A percentile compares a stretch with the other conserved stretches of the same genome.
These are phyloP conservation scores for Puccinia triticina DNA, from an alignment of 1,284 basidiomycete genomes.

Conservation along the genomic window DNA sequence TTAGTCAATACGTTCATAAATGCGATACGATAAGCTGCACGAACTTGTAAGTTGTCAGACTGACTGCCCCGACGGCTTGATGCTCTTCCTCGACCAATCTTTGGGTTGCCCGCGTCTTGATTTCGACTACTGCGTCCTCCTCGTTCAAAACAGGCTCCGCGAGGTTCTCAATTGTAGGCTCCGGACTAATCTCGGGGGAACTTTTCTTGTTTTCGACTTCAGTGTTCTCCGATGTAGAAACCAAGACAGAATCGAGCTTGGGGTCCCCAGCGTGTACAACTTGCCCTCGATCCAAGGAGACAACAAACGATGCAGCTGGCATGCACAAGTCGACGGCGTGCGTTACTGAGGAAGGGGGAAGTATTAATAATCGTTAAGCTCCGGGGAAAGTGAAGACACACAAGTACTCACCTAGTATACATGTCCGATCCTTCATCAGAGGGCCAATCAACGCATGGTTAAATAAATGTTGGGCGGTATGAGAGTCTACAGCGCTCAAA, in stretches of 20 bases:
- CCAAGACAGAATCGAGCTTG: background rate
- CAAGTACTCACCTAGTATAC: conserved; percentile 66
- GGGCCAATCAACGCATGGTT: conserved; percentile 55
- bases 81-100: conserved; percentile 39
- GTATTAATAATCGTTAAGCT: background rate
- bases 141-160: conserved; percentile 55
- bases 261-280: conserved; percentile 59
- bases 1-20: background rate
- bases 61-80: conserved; percentile 49
- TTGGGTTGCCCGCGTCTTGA: conserved; percentile 39
- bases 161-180: conserved; percentile 56
- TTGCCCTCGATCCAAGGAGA: conserved; percentile 60
- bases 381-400: background rate
- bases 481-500: conserved; percentile 62
- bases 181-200: conserved; percentile 48
- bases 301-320: conserved; percentile 62
- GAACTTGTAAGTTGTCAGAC: conserved; percentile 24
- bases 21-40: background rate
- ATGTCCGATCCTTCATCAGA: conserved; percentile 70
- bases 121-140: conserved; percentile 53
- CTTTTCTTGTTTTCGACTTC: conserved; percentile 32
- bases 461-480: conserved; percentile 59
- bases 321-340: conserved; percentile 73
- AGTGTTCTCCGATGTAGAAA: background rate
- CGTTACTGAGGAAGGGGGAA: conserved; percentile 65